phyloP scores from a whole-genome alignment of 768 basidiomycete genomes.

The Chalciporus piperatus region DNA sequence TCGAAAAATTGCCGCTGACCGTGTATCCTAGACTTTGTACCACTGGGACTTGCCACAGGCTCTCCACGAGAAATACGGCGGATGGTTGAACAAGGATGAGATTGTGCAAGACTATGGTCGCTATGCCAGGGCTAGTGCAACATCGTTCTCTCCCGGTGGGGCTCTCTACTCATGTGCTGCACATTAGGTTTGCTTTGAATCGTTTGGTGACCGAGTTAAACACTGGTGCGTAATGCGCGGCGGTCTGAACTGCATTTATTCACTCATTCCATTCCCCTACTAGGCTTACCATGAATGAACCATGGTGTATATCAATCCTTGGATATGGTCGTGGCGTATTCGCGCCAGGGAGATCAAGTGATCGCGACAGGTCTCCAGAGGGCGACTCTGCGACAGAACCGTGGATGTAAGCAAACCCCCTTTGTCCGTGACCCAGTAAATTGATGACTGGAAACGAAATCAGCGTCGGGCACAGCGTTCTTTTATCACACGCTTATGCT shows the following conservation, averaged over 20 bases:
- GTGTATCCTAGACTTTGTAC: slow-evolving; percentile 52
- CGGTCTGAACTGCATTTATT: slow-evolving; percentile 11
- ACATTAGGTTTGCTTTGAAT: slow-evolving; percentile 62
- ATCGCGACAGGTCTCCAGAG: slow-evolving; percentile 55
- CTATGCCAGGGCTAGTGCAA: slow-evolving; percentile 50
- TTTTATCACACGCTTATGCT: slow-evolving; percentile 67
- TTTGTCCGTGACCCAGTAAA: background rate
- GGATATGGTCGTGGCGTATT: slow-evolving; percentile 73
- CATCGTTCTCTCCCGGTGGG: slow-evolving; percentile 9
- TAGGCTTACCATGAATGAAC: slow-evolving; percentile 76
- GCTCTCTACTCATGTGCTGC: background rate
- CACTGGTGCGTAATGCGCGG: slow-evolving; percentile 47
- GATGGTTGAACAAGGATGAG: slow-evolving; percentile 73
- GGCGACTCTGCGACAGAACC: slow-evolving; percentile 66
- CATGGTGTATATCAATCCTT: slow-evolving; percentile 66
- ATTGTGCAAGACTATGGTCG: slow-evolving; percentile 60
- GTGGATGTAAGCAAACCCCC: slow-evolving; percentile 53
- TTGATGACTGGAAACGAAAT: slow-evolving; percentile 1
- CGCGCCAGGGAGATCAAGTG: slow-evolving; percentile 67
- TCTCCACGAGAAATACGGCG: slow-evolving; percentile 70
- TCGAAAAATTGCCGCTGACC: background rate
- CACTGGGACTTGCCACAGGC: slow-evolving; percentile 81
- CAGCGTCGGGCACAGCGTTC: slow-evolving; percentile 65
- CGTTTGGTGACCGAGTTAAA: slow-evolving; percentile 75
- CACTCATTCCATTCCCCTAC: slow-evolving; percentile 16